Evolutionary conservation across 495 filamentous ascomycete genomes (phyloP), one percentile per base, ranked within the genome.

Genomic region (Mytilinidion resinicola): DNA sequence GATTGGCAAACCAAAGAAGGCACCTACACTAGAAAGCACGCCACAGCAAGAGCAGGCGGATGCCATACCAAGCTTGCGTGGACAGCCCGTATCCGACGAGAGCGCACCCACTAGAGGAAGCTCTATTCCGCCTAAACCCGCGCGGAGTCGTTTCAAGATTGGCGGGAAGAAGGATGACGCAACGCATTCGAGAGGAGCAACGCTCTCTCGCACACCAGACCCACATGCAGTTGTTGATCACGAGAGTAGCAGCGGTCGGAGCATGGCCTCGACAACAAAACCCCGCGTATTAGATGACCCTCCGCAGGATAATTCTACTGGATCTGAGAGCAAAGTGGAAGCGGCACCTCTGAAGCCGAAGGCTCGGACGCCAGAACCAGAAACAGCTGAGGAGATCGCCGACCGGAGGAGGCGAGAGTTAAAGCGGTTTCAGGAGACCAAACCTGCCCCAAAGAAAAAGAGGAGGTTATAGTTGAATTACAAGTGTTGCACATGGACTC

Each of bases 401-500:
- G 65, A 73, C 35, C 55, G 70, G 25, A 72, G 66, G 59, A 52
- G 73, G 39, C 53, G 55, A 12, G 67, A 73, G 59, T 57, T 75
- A 56, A 73, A 73, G 57, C 59, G 69, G 5, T 56, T 60, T 41
- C 51, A 71, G 25, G 70, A 69, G 46, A 58, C 61, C 42, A 71
- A 70, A 49, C 69, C 69, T 53, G 63, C 62, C 12, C 69, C 70
- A 11, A 64, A 49, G 50, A 74, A 74, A 64, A 73, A 73, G 68
- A 74, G 71, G 52, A 53, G 72, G 10, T 65, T 65, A 21, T 62
- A 55, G 41, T 53, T 53, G 19, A 36, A 37, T n/a, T 0, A n/a
- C 30, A 0, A 14, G 2, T 49, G 37, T 30, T 49, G 7, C 30
- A 30, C 3, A 30, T 30, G 25, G 48, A n/a, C 25, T 25, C 30